Evolutionary conservation across 1,139 yeast genomes (phyloP), one percentile per base, ranked within the genome.

Genomic region (Protomyces inouyei): DNA sequence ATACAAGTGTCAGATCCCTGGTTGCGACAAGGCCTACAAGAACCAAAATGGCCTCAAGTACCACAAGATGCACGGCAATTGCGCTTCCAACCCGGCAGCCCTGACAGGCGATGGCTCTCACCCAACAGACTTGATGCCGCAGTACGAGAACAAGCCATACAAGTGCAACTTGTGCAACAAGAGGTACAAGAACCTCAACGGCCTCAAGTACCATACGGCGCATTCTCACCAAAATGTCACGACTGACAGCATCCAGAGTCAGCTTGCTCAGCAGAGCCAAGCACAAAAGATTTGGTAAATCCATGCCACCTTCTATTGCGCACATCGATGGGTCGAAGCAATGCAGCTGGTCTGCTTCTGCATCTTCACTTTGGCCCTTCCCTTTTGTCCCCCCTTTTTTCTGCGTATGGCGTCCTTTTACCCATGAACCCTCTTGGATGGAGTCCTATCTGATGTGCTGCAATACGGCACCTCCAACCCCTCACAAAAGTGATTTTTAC

Each of bases 161-260:
- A 83, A 97, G 73, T 93, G 99, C 77, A 98, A 93, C 76, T 97
- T 93, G 56, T 93, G 99, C 77, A 98, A 98, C 65, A 95, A 93
- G 78, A 81, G 98, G 66, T 93, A 93, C 78, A 93, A 95, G 81
- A 93, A 93, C 74, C 80, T 93, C 72, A 93, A 93, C 76, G 99
- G 99, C 45, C 82, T 93, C 76, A 93, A 93, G 77, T 93, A 93
- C 75, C 99, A 93, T 75, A 84, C 98, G 71, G 98, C 97, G 32
- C 99, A 93, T 76, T 87, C 98, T 4, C 68, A 66, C 43, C 56
- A 60, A 45, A 61, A 61, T n/a, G 65, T 65, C 43, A 56, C 65
- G 14, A 55, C 63, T n/a, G 63, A 59, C 14, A 52, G 57, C 1
- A 51, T 52, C 18, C 63, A 52, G 23, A 52, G 14, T 3, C 48